Evolutionary conservation across 2,329 filamentous ascomycete genomes (phyloP).

Genomic region (Helotiales sp.): DNA sequence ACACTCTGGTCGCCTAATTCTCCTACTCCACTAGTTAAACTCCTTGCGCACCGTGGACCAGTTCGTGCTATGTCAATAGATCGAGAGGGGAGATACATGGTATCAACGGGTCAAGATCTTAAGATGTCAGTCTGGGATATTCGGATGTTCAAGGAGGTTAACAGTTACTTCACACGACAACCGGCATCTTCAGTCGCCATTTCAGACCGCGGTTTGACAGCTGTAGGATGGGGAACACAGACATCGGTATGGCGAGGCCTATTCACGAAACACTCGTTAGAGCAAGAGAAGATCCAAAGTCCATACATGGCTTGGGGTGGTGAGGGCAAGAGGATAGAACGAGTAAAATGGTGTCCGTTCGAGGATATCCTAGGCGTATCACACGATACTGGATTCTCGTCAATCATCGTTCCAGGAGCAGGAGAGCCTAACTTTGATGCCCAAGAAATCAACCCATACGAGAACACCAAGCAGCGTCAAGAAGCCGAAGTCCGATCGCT

Average conservation of each 20-base stretch:
- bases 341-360: constrained; percentile 89
- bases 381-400: constrained; percentile 86
- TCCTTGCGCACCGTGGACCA: constrained; percentile 87
- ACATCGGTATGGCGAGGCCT: constrained; percentile 90
- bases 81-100: constrained; percentile 92
- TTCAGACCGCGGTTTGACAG: constrained; percentile 85
- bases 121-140: constrained; percentile 98
- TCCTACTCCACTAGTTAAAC: constrained; percentile 83
- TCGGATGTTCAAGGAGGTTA: constrained; percentile 89
- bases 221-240: constrained; percentile 89
- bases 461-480: constrained; percentile 89
- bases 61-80: constrained; percentile 86
- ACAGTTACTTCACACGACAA: constrained; percentile 82
- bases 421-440: constrained; percentile 97
- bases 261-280: constrained; percentile 72
- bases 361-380: constrained; percentile 90
- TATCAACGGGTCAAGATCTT: constrained; percentile 85
- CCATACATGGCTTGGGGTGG: constrained; percentile 95
- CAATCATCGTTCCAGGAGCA: constrained; percentile 89
- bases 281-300: constrained; percentile 80
- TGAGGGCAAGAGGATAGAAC: constrained; percentile 79
- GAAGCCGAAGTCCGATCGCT: constrained; percentile 88
- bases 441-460: constrained; percentile 92
- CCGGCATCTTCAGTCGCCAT: constrained; percentile 86
- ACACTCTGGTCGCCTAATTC: constrained; percentile 96